Base-by-base conservation (phyloP, 164 flowering plant genomes). In the Litsea cubeba region DNA sequence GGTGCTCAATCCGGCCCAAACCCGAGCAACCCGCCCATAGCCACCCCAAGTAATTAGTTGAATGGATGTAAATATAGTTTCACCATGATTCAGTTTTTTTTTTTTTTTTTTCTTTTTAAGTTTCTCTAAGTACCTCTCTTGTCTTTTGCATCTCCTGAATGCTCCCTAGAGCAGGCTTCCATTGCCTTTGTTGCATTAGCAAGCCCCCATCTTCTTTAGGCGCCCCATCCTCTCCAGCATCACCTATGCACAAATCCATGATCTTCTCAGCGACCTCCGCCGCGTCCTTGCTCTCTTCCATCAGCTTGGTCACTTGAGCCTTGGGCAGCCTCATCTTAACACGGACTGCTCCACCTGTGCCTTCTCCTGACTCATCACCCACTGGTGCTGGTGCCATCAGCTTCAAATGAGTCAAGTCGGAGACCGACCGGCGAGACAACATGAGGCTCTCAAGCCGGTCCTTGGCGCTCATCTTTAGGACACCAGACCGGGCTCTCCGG, bases 251-350 rank as follows among this genome's bases (percentile, higher is more conserved):
- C 25, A 94, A 87, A 11, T 77, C 82, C 81, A 88, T 72, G 60
- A 94, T 86, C 81, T 79, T 94, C 84, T 86, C 84, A 0, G 94
- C 94, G 0, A 82, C 91, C 70, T 94, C 98, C 0, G 82, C 74
- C 23, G 81, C 88, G 68, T 85, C 85, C 30, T 46, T 81, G 76
- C 95, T 86, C 57, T 87, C 90, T 71, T 79, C 79, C 85, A 90
- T 79, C 80, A 90, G n/a, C 80, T 73, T 90, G 40, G 82, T 89
- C 75, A 94, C 89, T 73, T 90, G 88, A 2, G 90, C 81, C 84
- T 83, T 84, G 58, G 75, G 77, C 58, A 17, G 68, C 25, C 23
- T 76, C 85, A 62, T 70, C 77, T 40, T 63, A 72, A 58, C 14
- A 2, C 70, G 30, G 20, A 12, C 18, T n/a, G 50, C 11, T 11